These are phyloP conservation scores for Hansenula lynferdii DNA, from an alignment of 1,139 yeast genomes.

Conservation along the genomic window DNA sequence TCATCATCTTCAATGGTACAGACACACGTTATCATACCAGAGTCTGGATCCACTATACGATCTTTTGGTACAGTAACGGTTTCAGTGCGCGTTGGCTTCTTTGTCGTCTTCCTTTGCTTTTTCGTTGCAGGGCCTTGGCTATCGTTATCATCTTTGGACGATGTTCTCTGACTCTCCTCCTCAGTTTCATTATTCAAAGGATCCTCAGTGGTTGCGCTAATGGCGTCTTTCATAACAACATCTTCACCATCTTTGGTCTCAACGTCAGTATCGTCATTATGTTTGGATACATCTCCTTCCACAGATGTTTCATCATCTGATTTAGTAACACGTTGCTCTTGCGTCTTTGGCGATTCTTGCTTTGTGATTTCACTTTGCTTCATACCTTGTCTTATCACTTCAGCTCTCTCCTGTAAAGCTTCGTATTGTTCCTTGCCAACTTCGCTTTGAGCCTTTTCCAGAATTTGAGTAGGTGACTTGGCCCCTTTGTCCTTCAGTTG, in stretches of 20 bases:
- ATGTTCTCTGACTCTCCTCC: constrained; percentile 5
- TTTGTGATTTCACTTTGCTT: neutral
- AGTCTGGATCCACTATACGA: constrained; percentile 69
- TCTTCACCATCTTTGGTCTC: constrained; percentile 1
- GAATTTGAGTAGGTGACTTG: neutral
- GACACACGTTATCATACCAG: constrained; percentile 85
- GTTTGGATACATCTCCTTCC: neutral
- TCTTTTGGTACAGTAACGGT: constrained; percentile 22
- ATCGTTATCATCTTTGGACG: neutral
- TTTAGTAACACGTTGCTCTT: neutral
- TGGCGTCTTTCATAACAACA: neutral
- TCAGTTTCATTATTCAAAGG: constrained; percentile 8
- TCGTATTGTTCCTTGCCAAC: constrained; percentile 10
- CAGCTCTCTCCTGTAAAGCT: constrained; percentile 9
- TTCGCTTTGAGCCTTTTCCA: constrained; percentile 1
- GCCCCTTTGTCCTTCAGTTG: constrained; percentile 2
- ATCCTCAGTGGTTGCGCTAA: neutral
- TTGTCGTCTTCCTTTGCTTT: constrained; percentile 8
- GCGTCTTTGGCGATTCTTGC: neutral
- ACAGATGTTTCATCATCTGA: constrained; percentile 1
- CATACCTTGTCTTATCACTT: neutral
- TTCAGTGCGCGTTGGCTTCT: constrained; percentile 13
- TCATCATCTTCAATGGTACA: constrained; percentile 91
- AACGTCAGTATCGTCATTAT: constrained; percentile 1
- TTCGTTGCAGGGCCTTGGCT: constrained; percentile 4